Conservation (phyloP, 176 grass and related monocot genomes). For the Eleusine indica region DNA sequence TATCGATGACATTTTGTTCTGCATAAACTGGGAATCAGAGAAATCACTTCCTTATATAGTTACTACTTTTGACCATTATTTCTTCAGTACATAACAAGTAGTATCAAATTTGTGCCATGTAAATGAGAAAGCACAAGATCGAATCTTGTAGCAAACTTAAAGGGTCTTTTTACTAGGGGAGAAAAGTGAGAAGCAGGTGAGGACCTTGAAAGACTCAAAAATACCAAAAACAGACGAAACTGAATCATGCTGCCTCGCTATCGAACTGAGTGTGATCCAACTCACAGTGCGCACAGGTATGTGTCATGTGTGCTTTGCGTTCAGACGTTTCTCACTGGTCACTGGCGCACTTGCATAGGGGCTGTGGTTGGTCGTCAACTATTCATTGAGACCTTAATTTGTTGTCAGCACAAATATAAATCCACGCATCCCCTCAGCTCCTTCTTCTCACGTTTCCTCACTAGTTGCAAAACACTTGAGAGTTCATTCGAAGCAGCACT, state of each 20-base stretch:
- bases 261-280: constrained; percentile 25
- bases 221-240: constrained; percentile 10
- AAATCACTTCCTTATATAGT: no score
- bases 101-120: background rate
- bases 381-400: no score
- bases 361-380: no score
- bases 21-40: background rate
- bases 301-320: no score
- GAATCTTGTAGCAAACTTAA: constrained; percentile 18
- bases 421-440: constrained; percentile 34
- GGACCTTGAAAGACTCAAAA: background rate
- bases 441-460: background rate
- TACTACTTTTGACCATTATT: background rate
- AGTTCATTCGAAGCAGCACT: background rate
- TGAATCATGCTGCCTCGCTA: constrained; percentile 29
- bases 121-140: background rate
- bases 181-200: background rate
- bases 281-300: background rate
- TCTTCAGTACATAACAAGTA: background rate
- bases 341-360: no score
- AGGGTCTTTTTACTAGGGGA: constrained; percentile 10
- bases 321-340: no score
- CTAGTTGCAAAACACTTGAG: constrained; percentile 6
- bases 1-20: no score
- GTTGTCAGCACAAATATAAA: constrained; percentile 52